A percentile compares a stretch with the other conserved stretches of the same genome.
Conservation (phyloP, 768 basidiomycete genomes). For the Xanthoconium stramineum region DNA sequence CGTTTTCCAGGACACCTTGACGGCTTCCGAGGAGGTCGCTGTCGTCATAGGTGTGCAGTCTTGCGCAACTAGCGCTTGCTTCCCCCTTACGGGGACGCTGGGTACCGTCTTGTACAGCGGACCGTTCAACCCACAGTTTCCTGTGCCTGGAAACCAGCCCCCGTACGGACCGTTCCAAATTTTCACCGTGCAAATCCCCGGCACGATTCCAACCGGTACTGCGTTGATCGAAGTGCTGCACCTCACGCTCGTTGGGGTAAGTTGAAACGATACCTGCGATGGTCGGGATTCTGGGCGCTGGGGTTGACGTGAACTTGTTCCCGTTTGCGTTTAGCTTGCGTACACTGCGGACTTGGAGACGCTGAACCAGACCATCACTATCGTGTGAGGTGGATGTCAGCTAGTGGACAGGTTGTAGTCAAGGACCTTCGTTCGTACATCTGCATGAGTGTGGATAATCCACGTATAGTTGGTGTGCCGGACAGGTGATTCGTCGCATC, state of each 20-base stretch:
- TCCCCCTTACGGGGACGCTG: too few species aligned
- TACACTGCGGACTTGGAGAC: constrained; percentile 29
- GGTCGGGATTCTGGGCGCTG: neutral
- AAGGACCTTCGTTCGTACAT: neutral
- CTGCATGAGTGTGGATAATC: neutral
- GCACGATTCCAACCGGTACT: constrained; percentile 23
- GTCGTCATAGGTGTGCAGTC: constrained; percentile 43
- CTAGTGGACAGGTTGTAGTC: neutral
- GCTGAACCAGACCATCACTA: constrained; percentile 30
- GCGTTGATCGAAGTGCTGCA: constrained; percentile 38
- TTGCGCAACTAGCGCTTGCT: constrained; percentile 32
- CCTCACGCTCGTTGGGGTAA: constrained; percentile 39
- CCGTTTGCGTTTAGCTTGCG: constrained; percentile 28
- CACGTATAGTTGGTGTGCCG: neutral
- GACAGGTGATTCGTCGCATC: neutral
- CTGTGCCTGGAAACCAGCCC: constrained; percentile 22
- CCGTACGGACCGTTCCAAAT: constrained; percentile 42
- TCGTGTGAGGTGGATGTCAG: constrained; percentile 7
- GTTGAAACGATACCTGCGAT: constrained; percentile 14
- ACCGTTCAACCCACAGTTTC: constrained; percentile 36
- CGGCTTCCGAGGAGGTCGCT: constrained; percentile 42
- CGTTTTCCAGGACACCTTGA: constrained; percentile 32
- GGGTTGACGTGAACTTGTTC: neutral
- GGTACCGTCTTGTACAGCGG: constrained; percentile 49
- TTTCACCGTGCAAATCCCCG: constrained; percentile 42